A percentile compares a stretch with the other conserved stretches of the same genome.
Evolutionary conservation across 331 rosid genomes (phyloP).

Genomic region (Rosa hybrid): DNA sequence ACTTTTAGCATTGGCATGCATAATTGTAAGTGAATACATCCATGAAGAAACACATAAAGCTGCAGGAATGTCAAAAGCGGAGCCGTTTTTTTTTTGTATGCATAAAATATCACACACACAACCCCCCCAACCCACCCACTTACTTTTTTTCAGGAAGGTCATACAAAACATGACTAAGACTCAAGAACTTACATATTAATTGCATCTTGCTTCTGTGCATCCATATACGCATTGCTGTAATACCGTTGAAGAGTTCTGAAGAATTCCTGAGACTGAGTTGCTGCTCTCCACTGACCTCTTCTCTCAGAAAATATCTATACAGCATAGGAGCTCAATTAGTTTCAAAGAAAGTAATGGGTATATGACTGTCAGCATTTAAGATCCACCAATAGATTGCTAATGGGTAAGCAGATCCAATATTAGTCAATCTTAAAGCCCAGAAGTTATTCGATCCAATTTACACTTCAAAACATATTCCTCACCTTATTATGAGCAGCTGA

Average conservation of each 20-base stretch:
- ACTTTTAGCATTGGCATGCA: neutral
- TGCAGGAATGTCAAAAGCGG: neutral
- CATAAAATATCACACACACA: neutral
- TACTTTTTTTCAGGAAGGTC: neutral
- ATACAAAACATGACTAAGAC: neutral
- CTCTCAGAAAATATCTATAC: slow-evolving; percentile 52
- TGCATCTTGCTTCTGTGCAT: slow-evolving; percentile 54
- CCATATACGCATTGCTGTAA: slow-evolving; percentile 60
- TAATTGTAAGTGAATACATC: neutral
- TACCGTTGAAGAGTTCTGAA: slow-evolving; percentile 59
- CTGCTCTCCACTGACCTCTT: slow-evolving; percentile 58
- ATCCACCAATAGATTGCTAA: neutral
- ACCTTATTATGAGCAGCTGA: slow-evolving; percentile 65
- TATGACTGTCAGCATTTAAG: neutral
- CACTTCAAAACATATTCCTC: neutral
- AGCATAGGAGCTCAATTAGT: slow-evolving; percentile 14
- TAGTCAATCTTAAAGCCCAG: slow-evolving; percentile 2
- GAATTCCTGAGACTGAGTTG: slow-evolving; percentile 61
- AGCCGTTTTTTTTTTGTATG: neutral
- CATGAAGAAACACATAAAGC: neutral
- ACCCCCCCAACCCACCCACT: too few species aligned
- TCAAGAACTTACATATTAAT: slow-evolving; percentile 45
- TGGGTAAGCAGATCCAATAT: neutral
- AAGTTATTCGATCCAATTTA: neutral
- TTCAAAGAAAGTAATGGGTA: neutral